Conservation (phyloP, 164 flowering plant genomes). For the Liriodendron chinense region DNA sequence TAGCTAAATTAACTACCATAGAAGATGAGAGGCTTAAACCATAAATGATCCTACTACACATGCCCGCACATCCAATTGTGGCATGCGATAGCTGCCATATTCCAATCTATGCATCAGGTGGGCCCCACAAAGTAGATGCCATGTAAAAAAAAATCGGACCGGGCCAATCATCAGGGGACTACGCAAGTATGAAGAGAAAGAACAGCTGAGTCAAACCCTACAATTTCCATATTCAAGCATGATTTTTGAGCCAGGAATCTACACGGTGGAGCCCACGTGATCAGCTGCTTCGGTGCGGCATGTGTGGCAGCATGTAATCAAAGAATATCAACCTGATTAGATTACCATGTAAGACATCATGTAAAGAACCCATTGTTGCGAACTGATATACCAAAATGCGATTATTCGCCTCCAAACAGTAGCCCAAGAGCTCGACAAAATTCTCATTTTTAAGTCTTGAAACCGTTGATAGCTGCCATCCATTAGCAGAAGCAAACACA, state of each 20-base stretch:
- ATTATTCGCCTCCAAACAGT: slow-evolving; percentile 58
- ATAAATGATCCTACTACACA: too few species aligned
- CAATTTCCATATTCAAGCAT: background rate
- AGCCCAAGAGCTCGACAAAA: slow-evolving; percentile 59
- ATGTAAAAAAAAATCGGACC: too few species aligned
- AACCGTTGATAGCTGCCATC: slow-evolving; percentile 54
- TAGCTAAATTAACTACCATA: background rate
- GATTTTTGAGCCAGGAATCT: background rate
- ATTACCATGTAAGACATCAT: slow-evolving; percentile 65
- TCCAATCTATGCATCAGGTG: background rate
- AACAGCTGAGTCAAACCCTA: background rate
- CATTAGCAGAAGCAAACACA: background rate
- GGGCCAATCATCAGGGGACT: background rate
- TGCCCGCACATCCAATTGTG: background rate
- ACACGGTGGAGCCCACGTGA: background rate
- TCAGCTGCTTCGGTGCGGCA: background rate
- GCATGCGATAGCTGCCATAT: background rate
- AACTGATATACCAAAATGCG: slow-evolving; percentile 56
- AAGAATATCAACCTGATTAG: too few species aligned
- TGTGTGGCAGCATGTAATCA: background rate
- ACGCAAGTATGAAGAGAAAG: background rate
- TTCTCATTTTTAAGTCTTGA: slow-evolving; percentile 64
- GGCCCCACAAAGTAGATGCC: background rate
- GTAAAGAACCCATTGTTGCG: slow-evolving; percentile 63
- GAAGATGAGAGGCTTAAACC: background rate